A percentile compares a stretch with the other conserved stretches of the same genome.
Conservation (phyloP, 495 filamentous ascomycete genomes). For the Aspergillus incahuasiensis region DNA sequence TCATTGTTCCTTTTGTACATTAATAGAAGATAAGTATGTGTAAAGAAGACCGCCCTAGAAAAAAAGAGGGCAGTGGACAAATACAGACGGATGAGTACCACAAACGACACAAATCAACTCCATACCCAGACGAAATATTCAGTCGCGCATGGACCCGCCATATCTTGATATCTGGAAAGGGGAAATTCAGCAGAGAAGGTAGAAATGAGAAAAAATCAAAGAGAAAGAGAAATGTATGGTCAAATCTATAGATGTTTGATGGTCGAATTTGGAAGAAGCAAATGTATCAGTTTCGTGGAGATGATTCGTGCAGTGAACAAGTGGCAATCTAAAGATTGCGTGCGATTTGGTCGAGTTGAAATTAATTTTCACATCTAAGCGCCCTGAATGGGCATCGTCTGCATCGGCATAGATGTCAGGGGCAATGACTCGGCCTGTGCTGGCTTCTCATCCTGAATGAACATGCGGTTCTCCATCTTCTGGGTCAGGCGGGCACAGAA, state of each 20-base stretch:
- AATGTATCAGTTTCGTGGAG: not conserved
- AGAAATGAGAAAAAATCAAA: no score
- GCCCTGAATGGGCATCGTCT: conserved; percentile 27
- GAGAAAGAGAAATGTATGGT: not conserved
- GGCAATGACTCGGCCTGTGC: conserved; percentile 29
- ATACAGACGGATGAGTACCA: not conserved
- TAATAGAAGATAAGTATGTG: conserved; percentile 5
- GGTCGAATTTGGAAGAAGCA: not conserved
- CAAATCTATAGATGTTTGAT: not conserved
- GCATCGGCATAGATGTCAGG: conserved; percentile 31
- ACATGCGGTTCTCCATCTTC: conserved; percentile 51
- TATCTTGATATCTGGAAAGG: not conserved
- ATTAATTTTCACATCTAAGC: not conserved
- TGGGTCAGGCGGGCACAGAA: conserved; percentile 59
- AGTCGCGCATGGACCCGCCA: conserved; percentile 2
- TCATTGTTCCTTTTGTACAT: conserved; percentile 7
- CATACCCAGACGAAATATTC: not conserved
- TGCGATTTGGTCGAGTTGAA: not conserved
- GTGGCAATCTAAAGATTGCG: not conserved
- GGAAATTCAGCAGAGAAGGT: not conserved
- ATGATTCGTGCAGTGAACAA: conserved; percentile 1
- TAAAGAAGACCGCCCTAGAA: not conserved
- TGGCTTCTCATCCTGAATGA: conserved; percentile 48
- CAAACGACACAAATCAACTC: not conserved
- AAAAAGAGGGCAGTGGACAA: not conserved